These are phyloP conservation scores for Scutellaria minor DNA, from an alignment of 257 asterid genomes.

Conservation along the genomic window DNA sequence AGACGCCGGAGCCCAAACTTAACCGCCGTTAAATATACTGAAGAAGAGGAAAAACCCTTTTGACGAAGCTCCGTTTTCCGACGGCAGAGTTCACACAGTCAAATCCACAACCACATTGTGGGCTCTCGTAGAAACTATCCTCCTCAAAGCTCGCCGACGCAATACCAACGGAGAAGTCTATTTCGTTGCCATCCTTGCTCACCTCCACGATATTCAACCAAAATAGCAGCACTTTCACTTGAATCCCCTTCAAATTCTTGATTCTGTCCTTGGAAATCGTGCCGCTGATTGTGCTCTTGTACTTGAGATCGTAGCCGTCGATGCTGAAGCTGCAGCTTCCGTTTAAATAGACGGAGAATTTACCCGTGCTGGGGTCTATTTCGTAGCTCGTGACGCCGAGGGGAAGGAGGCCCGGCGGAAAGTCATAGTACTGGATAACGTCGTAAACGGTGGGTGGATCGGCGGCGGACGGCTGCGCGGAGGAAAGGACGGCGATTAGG, in stretches of 20 bases:
- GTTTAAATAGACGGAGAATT: slow-evolving; percentile 58
- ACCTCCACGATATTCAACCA: slow-evolving; percentile 76
- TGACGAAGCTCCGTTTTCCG: slow-evolving; percentile 3
- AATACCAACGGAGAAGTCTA: slow-evolving; percentile 74
- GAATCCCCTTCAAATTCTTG: slow-evolving; percentile 59
- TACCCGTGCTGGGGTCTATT: slow-evolving; percentile 68
- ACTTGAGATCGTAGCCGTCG: slow-evolving; percentile 60
- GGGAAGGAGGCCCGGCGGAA: slow-evolving; percentile 82
- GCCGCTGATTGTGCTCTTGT: slow-evolving; percentile 67
- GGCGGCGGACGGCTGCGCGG: slow-evolving; percentile 30
- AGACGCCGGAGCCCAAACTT: slow-evolving; percentile 16
- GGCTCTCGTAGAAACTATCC: slow-evolving; percentile 64
- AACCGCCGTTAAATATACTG: slow-evolving; percentile 11
- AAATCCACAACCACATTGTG: slow-evolving; percentile 85
- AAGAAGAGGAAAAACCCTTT: slow-evolving; percentile 26
- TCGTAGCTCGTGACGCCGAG: slow-evolving; percentile 68
- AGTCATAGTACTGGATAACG: slow-evolving; percentile 54
- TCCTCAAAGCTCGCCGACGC: slow-evolving; percentile 61
- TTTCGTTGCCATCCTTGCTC: slow-evolving; percentile 40
- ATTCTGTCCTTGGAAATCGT: slow-evolving; percentile 49
- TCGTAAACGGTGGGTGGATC: slow-evolving; percentile 55
- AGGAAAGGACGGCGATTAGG: slow-evolving; percentile 32
- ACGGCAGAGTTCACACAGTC: slow-evolving; percentile 44
- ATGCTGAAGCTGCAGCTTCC: slow-evolving; percentile 62
- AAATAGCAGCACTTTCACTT: slow-evolving; percentile 62